phyloP scores from a whole-genome alignment of 2,329 filamentous ascomycete species.

The Zasmidium cellare region DNA sequence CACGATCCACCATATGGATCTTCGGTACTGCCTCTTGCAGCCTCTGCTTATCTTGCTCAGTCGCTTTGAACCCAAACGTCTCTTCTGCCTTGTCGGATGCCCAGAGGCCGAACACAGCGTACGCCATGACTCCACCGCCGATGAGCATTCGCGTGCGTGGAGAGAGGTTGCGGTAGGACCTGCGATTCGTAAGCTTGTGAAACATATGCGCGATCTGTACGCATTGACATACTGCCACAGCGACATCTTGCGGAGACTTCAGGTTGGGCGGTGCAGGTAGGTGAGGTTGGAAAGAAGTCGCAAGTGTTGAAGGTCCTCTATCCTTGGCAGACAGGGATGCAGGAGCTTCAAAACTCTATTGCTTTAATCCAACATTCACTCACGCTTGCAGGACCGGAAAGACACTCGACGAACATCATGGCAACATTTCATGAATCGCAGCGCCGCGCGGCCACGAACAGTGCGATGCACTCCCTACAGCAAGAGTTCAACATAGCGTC shows the following conservation, averaged over 20 bases:
- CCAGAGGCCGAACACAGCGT: slow-evolving; percentile 73
- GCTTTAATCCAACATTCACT: no score
- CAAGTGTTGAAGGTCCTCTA: no score
- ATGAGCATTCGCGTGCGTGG: slow-evolving; percentile 70
- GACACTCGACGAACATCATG: no score
- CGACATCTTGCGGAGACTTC: slow-evolving; percentile 12
- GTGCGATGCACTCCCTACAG: no score
- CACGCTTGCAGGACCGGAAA: no score
- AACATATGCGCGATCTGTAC: background rate
- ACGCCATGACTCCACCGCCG: slow-evolving; percentile 73
- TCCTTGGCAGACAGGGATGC: background rate
- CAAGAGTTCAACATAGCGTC: no score
- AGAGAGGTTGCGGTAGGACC: slow-evolving; percentile 67
- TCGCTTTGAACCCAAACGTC: slow-evolving; percentile 69
- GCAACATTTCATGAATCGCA: no score
- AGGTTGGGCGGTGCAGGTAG: background rate
- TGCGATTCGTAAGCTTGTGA: background rate
- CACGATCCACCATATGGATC: slow-evolving; percentile 61
- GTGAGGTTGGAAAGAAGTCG: background rate
- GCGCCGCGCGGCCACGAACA: no score
- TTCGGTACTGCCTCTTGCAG: slow-evolving; percentile 63
- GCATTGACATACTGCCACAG: slow-evolving; percentile 20
- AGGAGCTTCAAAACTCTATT: background rate
- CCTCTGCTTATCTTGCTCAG: slow-evolving; percentile 69
- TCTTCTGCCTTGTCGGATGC: slow-evolving; percentile 72